Percentiles rank a stretch among this genome's conserved stretches.
These are phyloP conservation scores for Xylaria sp. DNA, from an alignment of 2,329 filamentous ascomycete genomes.

Conservation along the genomic window DNA sequence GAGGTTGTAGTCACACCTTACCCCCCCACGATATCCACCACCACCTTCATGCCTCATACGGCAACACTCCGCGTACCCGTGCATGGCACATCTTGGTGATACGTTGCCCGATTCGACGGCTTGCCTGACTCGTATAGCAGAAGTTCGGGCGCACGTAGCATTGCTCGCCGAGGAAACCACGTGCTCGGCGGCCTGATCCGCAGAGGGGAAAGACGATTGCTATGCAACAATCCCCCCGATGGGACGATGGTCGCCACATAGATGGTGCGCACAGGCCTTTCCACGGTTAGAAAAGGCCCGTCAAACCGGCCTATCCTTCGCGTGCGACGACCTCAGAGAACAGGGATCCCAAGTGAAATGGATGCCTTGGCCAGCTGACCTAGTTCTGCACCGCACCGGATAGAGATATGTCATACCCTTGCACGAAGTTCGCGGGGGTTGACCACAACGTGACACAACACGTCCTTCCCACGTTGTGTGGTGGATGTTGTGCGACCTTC, in stretches of 20 bases:
- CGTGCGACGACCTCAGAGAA: constrained; percentile 9
- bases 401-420: constrained; percentile 31
- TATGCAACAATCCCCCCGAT: constrained; percentile 22
- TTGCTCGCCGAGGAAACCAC: constrained; percentile 28
- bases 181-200: constrained; percentile 26
- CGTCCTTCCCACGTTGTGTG: constrained; percentile 32
- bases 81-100: constrained; percentile 20
- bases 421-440: constrained; percentile 31
- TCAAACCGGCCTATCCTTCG: constrained; percentile 20
- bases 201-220: constrained; percentile 21
- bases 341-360: constrained; percentile 30
- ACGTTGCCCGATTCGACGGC: constrained; percentile 17
- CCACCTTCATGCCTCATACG: constrained; percentile 27
- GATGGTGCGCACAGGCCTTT: constrained; percentile 33
- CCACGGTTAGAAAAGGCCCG: constrained; percentile 27
- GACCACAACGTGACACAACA: constrained; percentile 33
- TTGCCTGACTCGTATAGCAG: constrained; percentile 29
- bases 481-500: constrained; percentile 35
- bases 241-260: constrained; percentile 27
- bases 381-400: constrained; percentile 27
- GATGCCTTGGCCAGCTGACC: constrained; percentile 34
- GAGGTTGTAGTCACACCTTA: constrained; percentile 24
- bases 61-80: constrained; percentile 28
- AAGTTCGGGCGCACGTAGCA: constrained; percentile 16
- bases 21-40: constrained; percentile 37